These are phyloP conservation scores for Yamadazyma phyllophila DNA, from an alignment of 805 yeast genomes.

Conservation along the genomic window DNA sequence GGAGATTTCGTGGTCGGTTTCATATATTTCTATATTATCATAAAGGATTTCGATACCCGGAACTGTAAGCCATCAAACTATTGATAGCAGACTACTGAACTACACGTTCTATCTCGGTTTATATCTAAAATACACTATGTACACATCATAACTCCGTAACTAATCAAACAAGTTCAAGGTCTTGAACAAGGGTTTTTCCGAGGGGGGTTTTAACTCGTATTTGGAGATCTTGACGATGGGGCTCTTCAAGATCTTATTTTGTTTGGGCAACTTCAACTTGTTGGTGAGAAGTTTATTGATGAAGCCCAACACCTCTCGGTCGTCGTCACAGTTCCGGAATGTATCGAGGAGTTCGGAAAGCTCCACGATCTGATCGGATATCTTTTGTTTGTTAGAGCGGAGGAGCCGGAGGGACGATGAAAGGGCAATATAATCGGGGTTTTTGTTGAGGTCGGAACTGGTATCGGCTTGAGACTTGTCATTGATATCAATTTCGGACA, in stretches of 20 bases:
- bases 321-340: slow-evolving; percentile 9
- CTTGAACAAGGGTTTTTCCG: slow-evolving; percentile 20
- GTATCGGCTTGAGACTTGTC: neutral
- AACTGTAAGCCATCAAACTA: too few species aligned
- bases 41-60: too few species aligned
- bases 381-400: slow-evolving; percentile 19
- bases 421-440: slow-evolving; percentile 38
- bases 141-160: slow-evolving; percentile 8
- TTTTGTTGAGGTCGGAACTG: slow-evolving; percentile 4
- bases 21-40: too few species aligned
- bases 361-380: slow-evolving; percentile 28
- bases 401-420: slow-evolving; percentile 31
- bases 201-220: slow-evolving; percentile 7
- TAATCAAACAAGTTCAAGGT: slow-evolving; percentile 24
- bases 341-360: slow-evolving; percentile 29
- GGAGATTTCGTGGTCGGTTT: too few species aligned
- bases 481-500: too few species aligned
- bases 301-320: slow-evolving; percentile 29
- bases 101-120: neutral
- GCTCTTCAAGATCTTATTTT: slow-evolving; percentile 28
- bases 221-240: slow-evolving; percentile 39
- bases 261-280: slow-evolving; percentile 34
- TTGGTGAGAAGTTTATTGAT: slow-evolving; percentile 33
- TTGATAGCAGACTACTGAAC: neutral
- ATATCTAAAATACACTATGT: slow-evolving; percentile 10